Evolutionary conservation across 1,284 basidiomycete species (phyloP).

Genomic region (Cystobasidium sp.): DNA sequence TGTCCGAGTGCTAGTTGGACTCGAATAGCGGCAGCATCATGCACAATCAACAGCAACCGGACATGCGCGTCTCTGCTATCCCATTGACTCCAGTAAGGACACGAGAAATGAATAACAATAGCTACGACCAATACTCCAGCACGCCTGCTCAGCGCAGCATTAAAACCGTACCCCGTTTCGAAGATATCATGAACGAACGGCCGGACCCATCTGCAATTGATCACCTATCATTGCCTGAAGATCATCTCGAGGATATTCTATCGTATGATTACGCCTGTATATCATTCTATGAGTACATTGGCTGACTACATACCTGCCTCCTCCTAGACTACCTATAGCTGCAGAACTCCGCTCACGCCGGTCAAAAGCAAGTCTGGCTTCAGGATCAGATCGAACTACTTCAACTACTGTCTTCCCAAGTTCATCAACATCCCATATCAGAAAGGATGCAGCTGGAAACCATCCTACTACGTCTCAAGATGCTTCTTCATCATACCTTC

Average conservation of each 20-base stretch:
- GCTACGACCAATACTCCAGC: background rate
- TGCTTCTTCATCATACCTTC: background rate
- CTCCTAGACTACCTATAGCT: constrained; percentile 38
- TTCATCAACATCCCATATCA: background rate
- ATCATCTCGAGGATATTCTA: constrained; percentile 39
- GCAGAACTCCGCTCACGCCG: constrained; percentile 24
- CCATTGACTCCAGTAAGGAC: constrained; percentile 19
- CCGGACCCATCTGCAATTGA: constrained; percentile 10
- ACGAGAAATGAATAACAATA: background rate
- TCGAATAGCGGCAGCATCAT: background rate
- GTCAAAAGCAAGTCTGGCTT: constrained; percentile 21
- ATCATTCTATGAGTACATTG: background rate
- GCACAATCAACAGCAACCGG: constrained; percentile 7
- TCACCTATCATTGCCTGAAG: constrained; percentile 20
- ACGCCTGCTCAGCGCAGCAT: background rate
- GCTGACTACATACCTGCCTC: background rate
- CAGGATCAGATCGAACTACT: constrained; percentile 10
- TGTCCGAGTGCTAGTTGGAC: background rate
- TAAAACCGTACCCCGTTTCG: background rate
- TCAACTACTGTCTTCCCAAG: constrained; percentile 22
- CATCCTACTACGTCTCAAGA: background rate
- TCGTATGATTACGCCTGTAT: background rate
- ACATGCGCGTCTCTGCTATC: constrained; percentile 22
- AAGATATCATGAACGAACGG: constrained; percentile 26
- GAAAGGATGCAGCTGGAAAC: background rate